Base-by-base conservation (phyloP, 2,329 filamentous ascomycete species). In the Diplocarpon mali region DNA sequence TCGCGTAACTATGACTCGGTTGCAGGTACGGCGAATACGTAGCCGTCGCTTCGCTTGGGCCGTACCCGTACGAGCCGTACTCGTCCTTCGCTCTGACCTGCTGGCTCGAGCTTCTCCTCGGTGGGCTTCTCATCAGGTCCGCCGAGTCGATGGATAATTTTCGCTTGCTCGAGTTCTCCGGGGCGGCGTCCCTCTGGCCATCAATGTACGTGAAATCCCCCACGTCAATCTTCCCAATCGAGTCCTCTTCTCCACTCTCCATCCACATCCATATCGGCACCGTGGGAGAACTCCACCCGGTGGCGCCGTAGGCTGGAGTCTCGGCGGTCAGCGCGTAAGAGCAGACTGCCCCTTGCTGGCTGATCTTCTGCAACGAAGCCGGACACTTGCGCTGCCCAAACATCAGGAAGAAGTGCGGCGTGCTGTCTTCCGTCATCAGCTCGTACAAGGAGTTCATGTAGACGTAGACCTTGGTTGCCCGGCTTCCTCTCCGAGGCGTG, bases 301-400 rank as follows among this genome's bases (percentile, higher is more conserved):
- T 80, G 15, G 67, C 61, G n/a, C 69, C 62, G 53, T 78, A 76
- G 2, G 72, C 72, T 38, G 89, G 89, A 28, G 82, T 84, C 45
- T 86, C 79, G 34, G 79, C 77, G 37, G 75, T 77, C 55, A 94
- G 71, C 27, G 75, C 73, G 64, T 92, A 94, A 50, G 80, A 74
- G 61, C 76, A 85, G 44, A 66, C 68, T 15, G 76, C 74, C 53
- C 74, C 65, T 49, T 79, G 75, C 65, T 69, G 76, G 54, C 65
- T 71, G 60, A 70, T 60, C 60, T 81, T 80, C 37, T 76, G 72
- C 17, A 88, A 70, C 45, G 80, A 73, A 46, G 80, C 80, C 44
- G 76, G 70, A 62, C 80, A 83, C 62, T 80, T 80, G 57, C 83
- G 77, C n/a, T 75, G 72, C n/a, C 86, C 87, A 64, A 95, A 93